Conservation (phyloP, 2,329 filamentous ascomycete species). For the Talaromyces sp. region DNA sequence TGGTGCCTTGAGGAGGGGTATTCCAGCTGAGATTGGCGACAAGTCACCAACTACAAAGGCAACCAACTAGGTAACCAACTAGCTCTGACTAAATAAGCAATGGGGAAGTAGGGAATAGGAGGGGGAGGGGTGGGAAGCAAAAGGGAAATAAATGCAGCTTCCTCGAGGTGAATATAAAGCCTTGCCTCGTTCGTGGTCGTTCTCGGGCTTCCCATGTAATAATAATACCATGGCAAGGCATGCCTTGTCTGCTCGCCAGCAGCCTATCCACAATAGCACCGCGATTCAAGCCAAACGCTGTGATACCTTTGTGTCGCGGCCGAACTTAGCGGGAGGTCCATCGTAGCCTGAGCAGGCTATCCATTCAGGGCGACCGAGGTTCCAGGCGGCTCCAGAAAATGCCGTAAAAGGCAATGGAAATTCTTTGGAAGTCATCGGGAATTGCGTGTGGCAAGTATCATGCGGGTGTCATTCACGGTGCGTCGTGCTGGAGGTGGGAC, state of each 20-base stretch:
- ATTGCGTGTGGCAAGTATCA: background rate
- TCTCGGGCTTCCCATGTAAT: background rate
- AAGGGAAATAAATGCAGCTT: background rate
- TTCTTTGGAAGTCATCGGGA: background rate
- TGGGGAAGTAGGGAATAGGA: background rate
- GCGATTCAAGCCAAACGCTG: background rate
- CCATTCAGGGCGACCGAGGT: background rate
- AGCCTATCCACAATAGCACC: background rate
- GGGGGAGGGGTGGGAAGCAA: background rate
- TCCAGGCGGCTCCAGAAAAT: background rate
- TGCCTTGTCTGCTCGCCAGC: background rate
- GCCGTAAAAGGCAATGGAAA: background rate
- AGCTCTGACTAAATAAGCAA: background rate
- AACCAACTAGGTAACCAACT: background rate
- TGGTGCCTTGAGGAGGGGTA: background rate
- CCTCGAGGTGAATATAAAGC: background rate
- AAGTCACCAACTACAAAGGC: background rate
- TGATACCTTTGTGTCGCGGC: slow-evolving; percentile 3
- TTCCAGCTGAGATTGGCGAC: background rate
- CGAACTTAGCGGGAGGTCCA: background rate
- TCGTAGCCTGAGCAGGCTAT: background rate
- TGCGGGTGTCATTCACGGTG: background rate
- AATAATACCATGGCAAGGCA: background rate
- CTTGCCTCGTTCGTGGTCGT: background rate
- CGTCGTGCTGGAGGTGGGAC: background rate